Percentiles rank a stretch among this genome's conserved stretches.
These are phyloP conservation scores for Terfezia boudieri DNA, from an alignment of 495 filamentous ascomycete species.

Conservation along the genomic window DNA sequence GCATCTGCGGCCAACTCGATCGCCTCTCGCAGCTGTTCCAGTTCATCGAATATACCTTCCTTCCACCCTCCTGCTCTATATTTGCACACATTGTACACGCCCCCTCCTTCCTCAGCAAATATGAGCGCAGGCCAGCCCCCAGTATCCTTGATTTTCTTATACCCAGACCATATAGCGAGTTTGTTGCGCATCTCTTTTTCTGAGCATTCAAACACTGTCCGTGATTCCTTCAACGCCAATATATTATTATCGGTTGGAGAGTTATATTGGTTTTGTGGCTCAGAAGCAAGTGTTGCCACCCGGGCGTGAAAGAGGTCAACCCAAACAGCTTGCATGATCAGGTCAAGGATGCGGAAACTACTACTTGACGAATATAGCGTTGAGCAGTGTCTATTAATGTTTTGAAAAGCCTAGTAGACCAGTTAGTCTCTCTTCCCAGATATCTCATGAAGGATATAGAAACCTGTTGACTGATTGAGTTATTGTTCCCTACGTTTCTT, in stretches of 20 bases:
- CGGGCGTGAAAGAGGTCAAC: background rate
- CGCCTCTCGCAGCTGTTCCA: slow-evolving; percentile 10
- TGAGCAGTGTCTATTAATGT: background rate
- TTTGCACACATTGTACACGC: slow-evolving; percentile 22
- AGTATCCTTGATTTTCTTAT: slow-evolving; percentile 17
- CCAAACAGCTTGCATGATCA: background rate
- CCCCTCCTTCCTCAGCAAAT: slow-evolving; percentile 16
- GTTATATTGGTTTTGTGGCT: background rate
- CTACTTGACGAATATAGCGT: background rate
- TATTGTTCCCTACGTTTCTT: background rate
- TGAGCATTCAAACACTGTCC: slow-evolving; percentile 3
- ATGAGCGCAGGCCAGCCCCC: slow-evolving; percentile 20
- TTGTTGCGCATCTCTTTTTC: slow-evolving; percentile 22
- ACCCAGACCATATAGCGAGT: slow-evolving; percentile 20
- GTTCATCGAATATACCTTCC: slow-evolving; percentile 12
- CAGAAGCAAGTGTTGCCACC: background rate
- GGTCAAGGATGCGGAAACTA: background rate
- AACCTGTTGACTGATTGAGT: background rate
- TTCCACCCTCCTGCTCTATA: slow-evolving; percentile 17
- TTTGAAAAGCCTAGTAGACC: background rate
- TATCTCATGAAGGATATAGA: too few species aligned
- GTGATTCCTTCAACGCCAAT: background rate
- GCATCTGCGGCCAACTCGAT: slow-evolving; percentile 22
- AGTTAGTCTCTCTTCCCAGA: too few species aligned
- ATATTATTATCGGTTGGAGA: background rate